phyloP scores from a whole-genome alignment of 495 filamentous ascomycete genomes.

The Tirmania nivea region DNA sequence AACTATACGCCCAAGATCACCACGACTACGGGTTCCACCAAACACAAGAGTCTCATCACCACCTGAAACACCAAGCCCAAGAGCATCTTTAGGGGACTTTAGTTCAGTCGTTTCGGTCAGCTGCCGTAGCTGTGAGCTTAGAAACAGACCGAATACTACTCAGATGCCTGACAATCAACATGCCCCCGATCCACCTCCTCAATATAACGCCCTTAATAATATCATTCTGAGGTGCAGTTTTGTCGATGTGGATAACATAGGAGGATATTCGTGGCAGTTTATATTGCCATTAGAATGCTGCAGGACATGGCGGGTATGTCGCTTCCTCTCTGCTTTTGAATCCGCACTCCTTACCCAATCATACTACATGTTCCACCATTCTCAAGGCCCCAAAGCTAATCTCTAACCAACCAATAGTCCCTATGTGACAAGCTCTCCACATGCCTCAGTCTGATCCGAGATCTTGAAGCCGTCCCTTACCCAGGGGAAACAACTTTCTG shows the following conservation, averaged over 20 bases:
- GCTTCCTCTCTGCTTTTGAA: background rate
- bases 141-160: too few relatives aligned
- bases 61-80: too few relatives aligned
- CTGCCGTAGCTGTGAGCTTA: too few relatives aligned
- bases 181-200: background rate
- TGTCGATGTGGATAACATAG: background rate
- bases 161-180: too few relatives aligned
- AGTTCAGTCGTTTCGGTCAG: too few relatives aligned
- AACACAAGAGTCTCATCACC: too few relatives aligned
- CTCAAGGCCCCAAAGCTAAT: background rate
- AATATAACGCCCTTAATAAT: background rate
- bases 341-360: background rate
- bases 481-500: background rate
- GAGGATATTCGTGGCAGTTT: background rate
- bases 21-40: too few relatives aligned
- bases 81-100: too few relatives aligned
- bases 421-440: background rate
- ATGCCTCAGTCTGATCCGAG: background rate
- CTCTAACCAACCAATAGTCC: background rate
- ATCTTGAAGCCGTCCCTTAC: background rate
- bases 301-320: background rate
- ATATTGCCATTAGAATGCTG: background rate
- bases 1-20: too few relatives aligned
- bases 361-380: background rate
- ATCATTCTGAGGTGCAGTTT: background rate